Conservation (phyloP, 106 monocot species). For the Dactylorhiza incarnata region DNA sequence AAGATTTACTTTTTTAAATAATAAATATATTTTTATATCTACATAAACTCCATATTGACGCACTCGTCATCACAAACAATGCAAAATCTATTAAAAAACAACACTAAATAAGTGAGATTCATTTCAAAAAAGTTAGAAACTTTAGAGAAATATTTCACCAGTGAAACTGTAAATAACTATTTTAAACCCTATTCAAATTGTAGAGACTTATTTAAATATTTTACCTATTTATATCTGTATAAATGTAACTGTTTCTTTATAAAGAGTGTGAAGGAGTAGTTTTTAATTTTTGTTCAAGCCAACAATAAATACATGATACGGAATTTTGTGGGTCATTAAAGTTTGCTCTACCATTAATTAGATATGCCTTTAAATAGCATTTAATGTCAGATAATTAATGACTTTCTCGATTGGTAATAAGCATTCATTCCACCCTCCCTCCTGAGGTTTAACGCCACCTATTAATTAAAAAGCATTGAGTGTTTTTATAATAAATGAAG, state of each 20-base stretch:
- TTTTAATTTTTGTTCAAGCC: neutral
- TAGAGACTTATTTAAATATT: too few species aligned
- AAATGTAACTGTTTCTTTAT: neutral
- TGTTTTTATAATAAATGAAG: neutral
- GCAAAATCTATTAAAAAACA: too few species aligned
- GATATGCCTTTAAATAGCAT: neutral
- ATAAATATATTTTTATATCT: too few species aligned
- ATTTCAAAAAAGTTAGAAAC: too few species aligned
- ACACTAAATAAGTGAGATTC: too few species aligned
- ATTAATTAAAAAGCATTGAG: neutral
- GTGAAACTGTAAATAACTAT: too few species aligned
- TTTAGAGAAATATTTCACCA: too few species aligned
- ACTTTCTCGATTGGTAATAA: neutral
- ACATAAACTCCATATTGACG: too few species aligned
- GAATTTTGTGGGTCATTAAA: neutral
- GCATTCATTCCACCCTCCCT: neutral
- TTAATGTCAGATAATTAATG: neutral
- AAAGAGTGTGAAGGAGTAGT: neutral
- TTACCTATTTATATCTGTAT: too few species aligned
- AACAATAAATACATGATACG: neutral
- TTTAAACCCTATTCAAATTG: too few species aligned
- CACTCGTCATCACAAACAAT: too few species aligned
- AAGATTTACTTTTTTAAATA: too few species aligned
- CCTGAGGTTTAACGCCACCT: neutral
- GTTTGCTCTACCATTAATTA: neutral